Evolutionary conservation across 805 yeast species (phyloP).

Genomic region (Metschnikowia koreensis): DNA sequence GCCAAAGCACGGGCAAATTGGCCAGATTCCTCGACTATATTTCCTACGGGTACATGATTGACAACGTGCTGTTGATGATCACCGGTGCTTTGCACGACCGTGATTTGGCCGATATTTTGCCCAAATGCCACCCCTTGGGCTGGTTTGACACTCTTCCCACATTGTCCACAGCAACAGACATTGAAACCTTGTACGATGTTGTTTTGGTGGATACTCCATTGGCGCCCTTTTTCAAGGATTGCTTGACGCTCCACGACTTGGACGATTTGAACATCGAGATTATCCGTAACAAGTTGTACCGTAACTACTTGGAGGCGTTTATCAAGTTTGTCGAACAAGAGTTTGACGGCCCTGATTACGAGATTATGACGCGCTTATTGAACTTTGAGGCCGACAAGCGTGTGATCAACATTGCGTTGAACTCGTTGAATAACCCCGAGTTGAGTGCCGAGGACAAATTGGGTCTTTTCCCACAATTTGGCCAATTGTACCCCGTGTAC

Average conservation of each 20-base stretch:
- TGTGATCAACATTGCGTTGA: conserved; percentile 84
- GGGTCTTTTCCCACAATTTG: conserved; percentile 75
- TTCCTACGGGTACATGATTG: conserved; percentile 97
- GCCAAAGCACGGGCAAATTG: conserved; percentile 79
- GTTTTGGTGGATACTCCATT: conserved; percentile 95
- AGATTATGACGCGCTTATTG: conserved; percentile 74
- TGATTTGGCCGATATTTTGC: conserved; percentile 82
- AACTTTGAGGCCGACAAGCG: conserved; percentile 95
- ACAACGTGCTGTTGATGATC: conserved; percentile 91
- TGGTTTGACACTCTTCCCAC: conserved; percentile 99
- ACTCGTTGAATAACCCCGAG: conserved; percentile 79
- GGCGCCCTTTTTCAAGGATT: conserved; percentile 92
- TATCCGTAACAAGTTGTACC: conserved; percentile 85
- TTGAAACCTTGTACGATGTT: conserved; percentile 87
- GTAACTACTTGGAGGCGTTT: conserved; percentile 91
- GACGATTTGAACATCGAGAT: conserved; percentile 96
- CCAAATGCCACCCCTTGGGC: conserved; percentile 94
- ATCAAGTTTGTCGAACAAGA: conserved; percentile 57
- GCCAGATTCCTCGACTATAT: conserved; percentile 86
- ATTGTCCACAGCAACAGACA: conserved; percentile 88
- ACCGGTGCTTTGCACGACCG: conserved; percentile 96
- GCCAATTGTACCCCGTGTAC: conserved; percentile 71
- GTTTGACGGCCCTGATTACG: conserved; percentile 73
- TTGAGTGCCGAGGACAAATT: conserved; percentile 70
- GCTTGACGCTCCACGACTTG: conserved; percentile 81